These are phyloP conservation scores for Aureobasidium pullulans DNA, from an alignment of 2,329 filamentous ascomycete species.

Conservation along the genomic window DNA sequence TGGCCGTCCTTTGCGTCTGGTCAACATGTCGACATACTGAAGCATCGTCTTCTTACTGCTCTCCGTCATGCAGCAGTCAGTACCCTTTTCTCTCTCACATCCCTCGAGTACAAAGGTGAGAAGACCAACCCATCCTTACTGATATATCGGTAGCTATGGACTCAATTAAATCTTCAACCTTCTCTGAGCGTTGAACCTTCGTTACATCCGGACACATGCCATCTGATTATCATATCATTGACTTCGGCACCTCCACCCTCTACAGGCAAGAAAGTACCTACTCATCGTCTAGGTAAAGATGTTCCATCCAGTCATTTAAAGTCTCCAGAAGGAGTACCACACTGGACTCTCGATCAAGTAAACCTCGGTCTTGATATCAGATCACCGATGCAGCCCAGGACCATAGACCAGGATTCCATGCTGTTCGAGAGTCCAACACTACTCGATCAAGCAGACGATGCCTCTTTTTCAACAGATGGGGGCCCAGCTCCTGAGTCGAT, in stretches of 20 bases:
- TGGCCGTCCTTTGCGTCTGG: background rate
- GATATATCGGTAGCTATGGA: conserved; percentile 23
- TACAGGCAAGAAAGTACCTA: conserved; percentile 10
- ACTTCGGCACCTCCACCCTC: background rate
- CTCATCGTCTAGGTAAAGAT: conserved; percentile 22
- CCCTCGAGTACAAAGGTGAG: background rate
- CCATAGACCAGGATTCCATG: background rate
- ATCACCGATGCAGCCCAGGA: background rate
- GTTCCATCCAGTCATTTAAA: conserved; percentile 24
- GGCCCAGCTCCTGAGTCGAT: background rate
- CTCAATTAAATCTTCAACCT: conserved; percentile 25
- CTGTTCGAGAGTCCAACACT: background rate
- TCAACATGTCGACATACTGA: background rate
- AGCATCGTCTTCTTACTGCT: background rate
- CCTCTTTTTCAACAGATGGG: background rate
- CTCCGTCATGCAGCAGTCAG: conserved; percentile 6
- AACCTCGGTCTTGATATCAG: conserved; percentile 21
- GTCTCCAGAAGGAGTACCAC: conserved; percentile 25
- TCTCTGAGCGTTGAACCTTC: conserved; percentile 16
- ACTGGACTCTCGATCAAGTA: conserved; percentile 24
- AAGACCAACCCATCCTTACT: background rate
- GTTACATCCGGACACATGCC: background rate
- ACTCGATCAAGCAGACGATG: background rate
- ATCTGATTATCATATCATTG: conserved; percentile 10
- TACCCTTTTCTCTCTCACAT: background rate